Evolutionary conservation across 257 asterid species (phyloP).

Genomic region (Eustoma russellianum): DNA sequence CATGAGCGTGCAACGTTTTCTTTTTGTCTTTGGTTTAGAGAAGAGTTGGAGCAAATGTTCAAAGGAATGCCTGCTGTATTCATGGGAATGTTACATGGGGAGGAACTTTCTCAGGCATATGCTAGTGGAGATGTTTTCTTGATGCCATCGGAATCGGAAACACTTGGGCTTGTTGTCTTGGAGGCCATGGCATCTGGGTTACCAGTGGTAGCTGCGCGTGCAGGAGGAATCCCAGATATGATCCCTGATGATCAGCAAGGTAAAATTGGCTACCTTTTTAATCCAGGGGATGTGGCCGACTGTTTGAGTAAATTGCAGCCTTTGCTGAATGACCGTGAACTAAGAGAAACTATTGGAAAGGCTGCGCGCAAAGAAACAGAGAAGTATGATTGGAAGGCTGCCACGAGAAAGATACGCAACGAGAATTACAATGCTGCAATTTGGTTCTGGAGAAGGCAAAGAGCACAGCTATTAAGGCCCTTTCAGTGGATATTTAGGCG

Average conservation of each 20-base stretch:
- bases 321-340: conserved; percentile 43
- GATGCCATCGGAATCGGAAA: conserved; percentile 96
- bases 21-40: conserved; percentile 29
- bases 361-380: conserved; percentile 84
- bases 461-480: conserved; percentile 48
- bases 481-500: conserved; percentile 62
- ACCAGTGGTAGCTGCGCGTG: conserved; percentile 94
- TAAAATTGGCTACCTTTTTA: conserved; percentile 62
- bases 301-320: conserved; percentile 73
- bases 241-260: conserved; percentile 86
- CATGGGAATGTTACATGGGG: conserved; percentile 83
- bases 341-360: conserved; percentile 61
- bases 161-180: conserved; percentile 79
- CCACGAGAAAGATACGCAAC: conserved; percentile 68
- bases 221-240: conserved; percentile 93
- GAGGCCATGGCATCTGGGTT: conserved; percentile 99
- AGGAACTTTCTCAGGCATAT: conserved; percentile 90
- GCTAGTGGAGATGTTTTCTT: conserved; percentile 89
- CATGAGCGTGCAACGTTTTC: not conserved
- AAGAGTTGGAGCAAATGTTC: conserved; percentile 74
- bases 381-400: conserved; percentile 94
- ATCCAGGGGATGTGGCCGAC: conserved; percentile 83
- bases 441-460: conserved; percentile 87
- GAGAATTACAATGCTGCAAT: conserved; percentile 79
- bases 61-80: conserved; percentile 76